Conservation (phyloP, 768 basidiomycete genomes). For the Panellus pusillus region DNA sequence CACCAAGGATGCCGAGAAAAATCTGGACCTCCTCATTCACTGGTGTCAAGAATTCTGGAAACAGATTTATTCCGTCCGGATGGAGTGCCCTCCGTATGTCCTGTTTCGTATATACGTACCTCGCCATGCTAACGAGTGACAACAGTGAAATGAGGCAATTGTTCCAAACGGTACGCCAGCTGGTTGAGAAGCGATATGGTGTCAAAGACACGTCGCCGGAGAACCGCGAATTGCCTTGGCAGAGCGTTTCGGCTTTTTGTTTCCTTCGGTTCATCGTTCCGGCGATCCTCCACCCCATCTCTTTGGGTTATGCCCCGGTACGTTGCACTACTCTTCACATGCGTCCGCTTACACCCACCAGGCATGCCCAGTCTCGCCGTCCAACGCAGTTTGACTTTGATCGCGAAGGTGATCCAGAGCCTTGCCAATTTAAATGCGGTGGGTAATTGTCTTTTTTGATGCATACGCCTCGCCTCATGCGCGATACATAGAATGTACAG, state of each 20-base stretch:
- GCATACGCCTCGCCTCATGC: neutral
- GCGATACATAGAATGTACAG: conserved; percentile 48
- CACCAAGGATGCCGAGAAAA: conserved; percentile 62
- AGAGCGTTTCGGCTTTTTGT: conserved; percentile 86
- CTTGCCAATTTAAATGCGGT: conserved; percentile 82
- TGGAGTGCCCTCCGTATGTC: conserved; percentile 74
- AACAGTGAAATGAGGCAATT: conserved; percentile 70
- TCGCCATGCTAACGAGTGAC: conserved; percentile 5
- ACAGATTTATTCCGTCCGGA: conserved; percentile 71
- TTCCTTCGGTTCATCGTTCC: conserved; percentile 90
- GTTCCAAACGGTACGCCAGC: conserved; percentile 66
- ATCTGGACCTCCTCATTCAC: conserved; percentile 64
- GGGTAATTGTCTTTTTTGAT: conserved; percentile 26
- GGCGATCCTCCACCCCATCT: conserved; percentile 84
- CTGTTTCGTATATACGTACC: neutral
- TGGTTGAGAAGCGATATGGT: conserved; percentile 69
- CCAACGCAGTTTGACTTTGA: conserved; percentile 78
- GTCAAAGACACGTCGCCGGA: conserved; percentile 43
- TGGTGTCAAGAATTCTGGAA: conserved; percentile 86
- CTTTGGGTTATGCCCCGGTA: conserved; percentile 77
- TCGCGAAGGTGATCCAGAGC: conserved; percentile 89
- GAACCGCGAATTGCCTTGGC: conserved; percentile 64
- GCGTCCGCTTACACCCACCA: conserved; percentile 28
- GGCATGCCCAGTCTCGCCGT: conserved; percentile 67
- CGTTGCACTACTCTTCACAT: conserved; percentile 11